Evolutionary conservation across 176 grass and related monocot genomes (phyloP), one percentile per base, ranked within the genome.

Genomic region (Triticum timopheevii): DNA sequence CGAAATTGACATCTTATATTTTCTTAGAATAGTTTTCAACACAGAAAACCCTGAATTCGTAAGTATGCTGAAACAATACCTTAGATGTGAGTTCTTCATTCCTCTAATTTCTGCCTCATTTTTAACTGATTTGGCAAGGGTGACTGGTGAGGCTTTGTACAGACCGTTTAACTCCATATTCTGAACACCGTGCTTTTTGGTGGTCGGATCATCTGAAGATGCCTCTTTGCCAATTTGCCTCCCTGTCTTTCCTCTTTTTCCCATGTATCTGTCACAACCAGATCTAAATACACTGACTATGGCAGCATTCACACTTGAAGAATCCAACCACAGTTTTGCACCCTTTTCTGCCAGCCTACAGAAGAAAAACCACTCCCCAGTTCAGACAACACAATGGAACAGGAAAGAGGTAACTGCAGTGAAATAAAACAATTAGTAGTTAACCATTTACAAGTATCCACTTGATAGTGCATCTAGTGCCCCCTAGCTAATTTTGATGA

Each of bases 291-390:
- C 88, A 77, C 82, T 91, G 69, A 94, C 84, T 89, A 98, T 90
- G 77, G 96, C 96, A 84, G 96, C 78, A 94, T 98, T 98, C 80
- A 94, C 76, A 91, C 88, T 95, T 86, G 93, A 95, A 83, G 92
- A 75, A 91, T 98, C 96, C 59, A 98, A 74, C 93, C 96, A 98
- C 25, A 98, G 81, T 35, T 94, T 98, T 64, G 86, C 64, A 77
- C 96, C 90, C 59, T 85, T 89, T 77, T 85, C 80, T 82, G 93
- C 93, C 92, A 98, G 88, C 66, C 96, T 98, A 88, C 25, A 94
- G n/a, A 86, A 56, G 28, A 2, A 27, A 62, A 67, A 59, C 25
- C 61, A 86, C 44, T 58, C 67, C 73, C 84, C 68, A 69, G 77
- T 20, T 85, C 49, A 86, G 56, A 84, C 4, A 22, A 72, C 67